A percentile compares a stretch with the other conserved stretches of the same genome.
Conservation (phyloP, 495 filamentous ascomycete species). For the Neurospora hispaniola region DNA sequence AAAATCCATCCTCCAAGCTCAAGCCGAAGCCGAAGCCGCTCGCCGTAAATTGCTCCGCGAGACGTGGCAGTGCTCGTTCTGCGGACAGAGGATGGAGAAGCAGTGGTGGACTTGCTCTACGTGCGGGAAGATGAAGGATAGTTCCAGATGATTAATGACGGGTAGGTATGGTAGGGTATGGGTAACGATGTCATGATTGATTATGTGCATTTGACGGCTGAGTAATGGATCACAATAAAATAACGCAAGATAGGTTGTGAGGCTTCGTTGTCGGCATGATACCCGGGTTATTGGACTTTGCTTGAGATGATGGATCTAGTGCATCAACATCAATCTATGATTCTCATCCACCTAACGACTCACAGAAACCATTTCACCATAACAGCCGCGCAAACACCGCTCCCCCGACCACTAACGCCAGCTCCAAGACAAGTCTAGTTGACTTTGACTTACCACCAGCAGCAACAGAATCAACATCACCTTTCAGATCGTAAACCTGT, state of each 20-base stretch:
- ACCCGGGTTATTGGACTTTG: too few relatives aligned
- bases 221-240: too few relatives aligned
- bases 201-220: too few relatives aligned
- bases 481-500: conserved; percentile 6
- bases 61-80: conserved; percentile 62
- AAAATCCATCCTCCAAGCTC: conserved; percentile 2
- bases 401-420: neutral
- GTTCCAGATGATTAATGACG: conserved; percentile 30
- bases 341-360: neutral
- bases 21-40: conserved; percentile 13
- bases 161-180: neutral
- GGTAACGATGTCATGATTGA: too few relatives aligned
- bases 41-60: conserved; percentile 2
- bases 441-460: neutral
- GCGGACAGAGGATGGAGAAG: conserved; percentile 54
- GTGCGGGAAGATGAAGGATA: conserved; percentile 59
- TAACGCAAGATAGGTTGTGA: too few relatives aligned
- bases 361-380: neutral
- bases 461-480: neutral
- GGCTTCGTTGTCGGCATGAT: too few relatives aligned
- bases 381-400: neutral
- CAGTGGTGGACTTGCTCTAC: conserved; percentile 71
- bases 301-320: too few relatives aligned
- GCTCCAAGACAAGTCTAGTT: neutral
- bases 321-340: too few relatives aligned